A percentile compares a stretch with the other conserved stretches of the same genome.
These are phyloP conservation scores for Nakazawaea anatomiae DNA, from an alignment of 805 yeast genomes.

Conservation along the genomic window DNA sequence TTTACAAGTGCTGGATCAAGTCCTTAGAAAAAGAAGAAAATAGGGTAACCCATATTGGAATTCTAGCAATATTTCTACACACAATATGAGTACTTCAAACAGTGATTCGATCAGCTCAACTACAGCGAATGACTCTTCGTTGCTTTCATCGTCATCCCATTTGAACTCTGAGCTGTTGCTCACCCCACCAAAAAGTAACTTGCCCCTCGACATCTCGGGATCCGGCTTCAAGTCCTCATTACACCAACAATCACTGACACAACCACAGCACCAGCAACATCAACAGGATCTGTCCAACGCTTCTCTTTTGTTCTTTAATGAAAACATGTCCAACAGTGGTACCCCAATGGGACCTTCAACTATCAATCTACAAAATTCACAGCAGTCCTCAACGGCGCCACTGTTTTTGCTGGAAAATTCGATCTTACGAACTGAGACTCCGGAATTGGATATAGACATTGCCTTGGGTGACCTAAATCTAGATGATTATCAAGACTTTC, in stretches of 20 bases:
- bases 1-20: not conserved
- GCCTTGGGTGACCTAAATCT: constrained; percentile 10
- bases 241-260: not conserved
- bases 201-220: too few relatives aligned
- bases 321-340: constrained; percentile 1
- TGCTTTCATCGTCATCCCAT: not conserved
- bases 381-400: constrained; percentile 1
- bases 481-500: constrained; percentile 8
- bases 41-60: not conserved
- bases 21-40: not conserved
- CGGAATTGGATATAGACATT: constrained; percentile 10
- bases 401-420: constrained; percentile 1
- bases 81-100: constrained; percentile 6
- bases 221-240: not conserved
- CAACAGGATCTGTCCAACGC: not conserved
- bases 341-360: constrained; percentile 4
- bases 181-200: constrained; percentile 7
- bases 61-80: not conserved
- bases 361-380: not conserved
- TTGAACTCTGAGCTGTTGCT: constrained; percentile 5
- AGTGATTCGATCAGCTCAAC: constrained; percentile 6
- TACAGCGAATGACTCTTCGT: constrained; percentile 3
- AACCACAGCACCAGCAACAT: too few relatives aligned
- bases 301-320: not conserved
- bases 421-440: constrained; percentile 9